Evolutionary conservation across 345 rosid species (phyloP).

Genomic region (Acer yangbiense): DNA sequence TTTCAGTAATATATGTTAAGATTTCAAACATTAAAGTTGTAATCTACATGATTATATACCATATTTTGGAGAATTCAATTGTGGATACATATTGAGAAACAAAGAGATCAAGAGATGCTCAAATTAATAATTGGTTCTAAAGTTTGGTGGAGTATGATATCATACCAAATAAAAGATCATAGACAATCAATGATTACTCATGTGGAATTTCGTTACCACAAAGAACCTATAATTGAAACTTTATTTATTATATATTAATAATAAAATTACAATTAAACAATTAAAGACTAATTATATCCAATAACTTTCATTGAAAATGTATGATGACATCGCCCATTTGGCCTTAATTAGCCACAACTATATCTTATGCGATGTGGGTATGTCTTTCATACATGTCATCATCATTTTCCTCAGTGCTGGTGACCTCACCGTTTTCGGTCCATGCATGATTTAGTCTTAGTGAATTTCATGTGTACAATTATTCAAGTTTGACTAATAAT

Average conservation of each 20-base stretch:
- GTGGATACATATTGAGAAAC: background rate
- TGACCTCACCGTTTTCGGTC: background rate
- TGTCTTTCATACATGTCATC: background rate
- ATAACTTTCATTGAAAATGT: too few species aligned
- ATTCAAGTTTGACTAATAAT: background rate
- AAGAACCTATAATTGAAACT: background rate
- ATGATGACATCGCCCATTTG: too few species aligned
- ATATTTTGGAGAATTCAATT: too few species aligned
- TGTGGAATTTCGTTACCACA: background rate
- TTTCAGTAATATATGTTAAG: background rate
- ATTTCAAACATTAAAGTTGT: too few species aligned
- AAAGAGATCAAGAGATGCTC: background rate
- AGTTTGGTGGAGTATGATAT: background rate
- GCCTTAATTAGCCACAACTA: too few species aligned
- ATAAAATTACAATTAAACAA: too few species aligned
- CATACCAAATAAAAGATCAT: background rate
- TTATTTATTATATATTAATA: too few species aligned
- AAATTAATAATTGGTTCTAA: background rate
- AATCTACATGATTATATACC: background rate
- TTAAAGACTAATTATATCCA: too few species aligned
- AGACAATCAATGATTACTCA: background rate
- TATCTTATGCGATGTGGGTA: too few species aligned
- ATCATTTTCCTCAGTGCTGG: background rate
- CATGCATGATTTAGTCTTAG: background rate
- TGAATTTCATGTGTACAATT: constrained; percentile 2